Base-by-base conservation (phyloP, 169 alveolate species). In the Cyclospora cayetanensis region DNA sequence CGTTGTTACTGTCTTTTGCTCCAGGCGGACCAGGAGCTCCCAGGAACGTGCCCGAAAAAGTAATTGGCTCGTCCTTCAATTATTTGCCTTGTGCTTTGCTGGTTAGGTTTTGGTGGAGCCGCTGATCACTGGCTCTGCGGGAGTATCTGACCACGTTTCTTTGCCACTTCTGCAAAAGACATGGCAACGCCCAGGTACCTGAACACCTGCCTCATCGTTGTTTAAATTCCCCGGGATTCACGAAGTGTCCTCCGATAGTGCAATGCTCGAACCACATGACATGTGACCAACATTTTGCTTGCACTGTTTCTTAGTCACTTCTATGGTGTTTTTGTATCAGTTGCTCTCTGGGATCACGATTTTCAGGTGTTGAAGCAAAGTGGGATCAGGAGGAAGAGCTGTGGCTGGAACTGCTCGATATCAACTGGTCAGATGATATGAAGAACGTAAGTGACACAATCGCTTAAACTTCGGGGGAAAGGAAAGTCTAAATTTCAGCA, bases 181-280 rank as follows among this genome's bases (percentile, higher is more conserved):
- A 34, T 80, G 89, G 89, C 89, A 80, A 37, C 70, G 76, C 35
- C 89, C 89, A 80, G 89, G 89, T 80, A 41, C 15, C 12, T 50
- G 12, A 50, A 50, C 63, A 50, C 12, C 27, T 18, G 63, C 63
- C 12, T 50, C 22, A 18, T 50, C 2, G 27, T 50, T 50, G 63
- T 50, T 50, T 18, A 50, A 50, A 2, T 0, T 18, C 63, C 22
- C 22, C 2, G 2, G 22, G 63, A 50, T 50, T n/a, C n/a, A n/a
- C n/a, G n/a, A n/a, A n/a, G n/a, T n/a, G n/a, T n/a, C n/a, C n/a
- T n/a, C n/a, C n/a, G n/a, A n/a, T n/a, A n/a, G n/a, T n/a, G n/a
- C n/a, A n/a, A n/a, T n/a, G n/a, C n/a, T n/a, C n/a, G n/a, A n/a
- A n/a, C n/a, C n/a, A n/a, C n/a, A n/a, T n/a, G n/a, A n/a, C n/a